Evolutionary conservation across 2,329 filamentous ascomycete species (phyloP), one percentile per base, ranked within the genome.

Genomic region (Thyridium curvatum): DNA sequence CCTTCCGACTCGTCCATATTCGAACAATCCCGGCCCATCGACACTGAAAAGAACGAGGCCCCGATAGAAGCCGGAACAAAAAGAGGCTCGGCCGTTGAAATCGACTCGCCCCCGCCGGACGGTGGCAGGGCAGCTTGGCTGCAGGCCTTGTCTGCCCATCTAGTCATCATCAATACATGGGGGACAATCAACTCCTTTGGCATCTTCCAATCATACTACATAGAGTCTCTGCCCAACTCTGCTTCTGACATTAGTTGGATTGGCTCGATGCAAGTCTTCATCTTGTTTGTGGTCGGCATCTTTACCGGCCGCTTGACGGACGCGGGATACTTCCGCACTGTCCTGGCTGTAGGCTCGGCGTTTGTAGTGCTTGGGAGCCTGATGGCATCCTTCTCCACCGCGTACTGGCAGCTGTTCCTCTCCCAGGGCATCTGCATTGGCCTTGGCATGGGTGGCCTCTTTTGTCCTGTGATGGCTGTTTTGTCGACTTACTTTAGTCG

Each of bases 141-240:
- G 1, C 75, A 79, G 48, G 72, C 72, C 4, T 60, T 65, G 2
- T 60, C 74, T 10, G 67, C 60, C 2, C 74, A 74, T 48, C 56
- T 72, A 35, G 62, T 77, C 34, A 72, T 74, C 47, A 72, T 78
- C 52, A 77, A 71, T 46, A 74, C 74, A 1, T 80, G 76, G 66
- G 60, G 62, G 2, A 49, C 65, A 2, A 40, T 59, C 30, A 61
- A 52, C 41, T 47, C 69, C 7, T 79, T 74, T 40, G 71, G 71
- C 7, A 66, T 72, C 3, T 80, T 72, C 46, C 72, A 79, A 46
- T 67, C 67, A 3, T 75, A 76, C 56, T 79, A 79, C 46, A 10
- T 6, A 10, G 51, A 59, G 37, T 60, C 55, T 28, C 42, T 72
- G 50, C 39, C 50, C 40, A 34, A 50, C 14, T 50, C 41, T 38